A percentile compares a stretch with the other conserved stretches of the same genome.
phyloP scores from a whole-genome alignment of 257 asterid species.

The Nicotiana obtusifolia region DNA sequence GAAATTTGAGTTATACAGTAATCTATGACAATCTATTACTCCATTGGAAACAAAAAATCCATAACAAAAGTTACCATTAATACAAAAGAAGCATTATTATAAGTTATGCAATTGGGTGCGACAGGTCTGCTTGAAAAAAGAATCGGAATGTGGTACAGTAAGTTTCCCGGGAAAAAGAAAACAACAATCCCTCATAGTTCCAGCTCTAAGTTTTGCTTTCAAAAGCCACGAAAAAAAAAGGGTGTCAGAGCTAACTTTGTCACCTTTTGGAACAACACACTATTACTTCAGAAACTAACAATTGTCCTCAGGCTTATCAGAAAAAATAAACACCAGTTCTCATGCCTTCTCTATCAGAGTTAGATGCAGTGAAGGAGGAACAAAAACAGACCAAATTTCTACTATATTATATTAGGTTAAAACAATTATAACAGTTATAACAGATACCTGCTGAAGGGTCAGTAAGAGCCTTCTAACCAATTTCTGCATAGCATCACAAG shows the following conservation, averaged over 20 bases:
- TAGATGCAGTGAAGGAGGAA: not conserved
- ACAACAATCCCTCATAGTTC: not conserved
- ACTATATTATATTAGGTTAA: not conserved
- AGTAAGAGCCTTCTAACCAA: not conserved
- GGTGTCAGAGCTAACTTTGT: not conserved
- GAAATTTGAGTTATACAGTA: not conserved
- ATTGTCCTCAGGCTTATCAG: not conserved
- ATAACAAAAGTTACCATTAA: not conserved
- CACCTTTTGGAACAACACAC: not conserved
- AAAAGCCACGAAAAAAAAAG: not conserved
- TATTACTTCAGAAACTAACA: not conserved
- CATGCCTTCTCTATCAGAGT: not conserved
- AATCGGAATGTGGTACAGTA: not conserved
- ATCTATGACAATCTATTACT: not conserved
- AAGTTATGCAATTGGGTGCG: not conserved
- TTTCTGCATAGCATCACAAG: not conserved
- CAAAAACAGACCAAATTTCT: not conserved
- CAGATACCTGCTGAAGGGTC: not conserved
- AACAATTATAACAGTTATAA: not conserved
- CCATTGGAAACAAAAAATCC: not conserved
- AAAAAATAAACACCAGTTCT: not conserved
- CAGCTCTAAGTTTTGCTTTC: not conserved
- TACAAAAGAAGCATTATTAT: not conserved
- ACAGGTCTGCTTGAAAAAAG: not conserved
- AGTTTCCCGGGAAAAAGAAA: not conserved